Evolutionary conservation across 2,329 filamentous ascomycete species (phyloP).

Genomic region (Rugonectria rugulosa): DNA sequence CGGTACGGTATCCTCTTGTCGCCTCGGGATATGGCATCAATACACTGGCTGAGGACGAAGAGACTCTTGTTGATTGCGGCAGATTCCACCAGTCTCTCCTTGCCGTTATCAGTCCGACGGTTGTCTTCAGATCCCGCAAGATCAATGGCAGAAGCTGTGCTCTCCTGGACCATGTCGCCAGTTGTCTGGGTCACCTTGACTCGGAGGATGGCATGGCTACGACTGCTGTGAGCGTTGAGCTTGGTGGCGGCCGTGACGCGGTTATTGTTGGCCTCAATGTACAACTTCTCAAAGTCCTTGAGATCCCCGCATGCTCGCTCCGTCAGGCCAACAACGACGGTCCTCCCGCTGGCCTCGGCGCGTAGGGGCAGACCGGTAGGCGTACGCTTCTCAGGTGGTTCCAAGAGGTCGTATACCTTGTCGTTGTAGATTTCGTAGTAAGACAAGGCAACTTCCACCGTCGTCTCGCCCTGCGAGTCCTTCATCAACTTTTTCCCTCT

Average conservation of each 20-base stretch:
- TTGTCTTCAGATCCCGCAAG: constrained; percentile 97
- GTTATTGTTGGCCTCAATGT: constrained; percentile 92
- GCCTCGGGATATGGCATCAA: constrained; percentile 85
- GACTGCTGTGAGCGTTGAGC: constrained; percentile 88
- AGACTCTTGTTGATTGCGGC: constrained; percentile 98
- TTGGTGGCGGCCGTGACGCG: constrained; percentile 90
- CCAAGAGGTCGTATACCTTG: constrained; percentile 90
- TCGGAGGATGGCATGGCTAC: constrained; percentile 89
- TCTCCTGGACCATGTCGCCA: constrained; percentile 72
- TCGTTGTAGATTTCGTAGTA: constrained; percentile 99
- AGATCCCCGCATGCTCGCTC: constrained; percentile 83
- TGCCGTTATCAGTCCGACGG: constrained; percentile 89
- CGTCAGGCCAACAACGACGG: constrained; percentile 83
- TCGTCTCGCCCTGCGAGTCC: constrained; percentile 74
- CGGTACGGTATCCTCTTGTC: constrained; percentile 87
- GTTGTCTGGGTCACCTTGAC: constrained; percentile 86
- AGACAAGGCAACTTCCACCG: constrained; percentile 78
- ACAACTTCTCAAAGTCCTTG: constrained; percentile 88
- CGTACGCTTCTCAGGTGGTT: constrained; percentile 86
- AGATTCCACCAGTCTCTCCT: constrained; percentile 91
- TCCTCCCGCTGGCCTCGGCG: constrained; percentile 87
- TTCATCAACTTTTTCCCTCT: constrained; percentile 85
- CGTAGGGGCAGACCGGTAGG: constrained; percentile 81
- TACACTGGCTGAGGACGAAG: constrained; percentile 93
- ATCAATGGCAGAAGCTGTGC: constrained; percentile 92